phyloP scores from a whole-genome alignment of 2,329 filamentous ascomycete genomes.

The Podosphaera leucotricha region DNA sequence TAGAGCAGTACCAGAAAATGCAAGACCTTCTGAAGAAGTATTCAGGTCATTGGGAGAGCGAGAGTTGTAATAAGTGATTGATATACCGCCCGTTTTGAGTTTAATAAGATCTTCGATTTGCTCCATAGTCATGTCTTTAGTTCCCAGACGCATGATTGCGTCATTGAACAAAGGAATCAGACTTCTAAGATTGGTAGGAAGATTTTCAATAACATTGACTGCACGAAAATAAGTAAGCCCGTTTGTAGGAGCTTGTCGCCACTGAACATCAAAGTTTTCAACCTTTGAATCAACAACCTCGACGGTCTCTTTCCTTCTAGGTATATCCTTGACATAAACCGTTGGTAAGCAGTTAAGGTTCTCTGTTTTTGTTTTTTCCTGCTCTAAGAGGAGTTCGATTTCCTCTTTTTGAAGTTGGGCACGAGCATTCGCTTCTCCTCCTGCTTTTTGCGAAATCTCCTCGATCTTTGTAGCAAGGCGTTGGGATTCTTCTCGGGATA shows the following conservation, averaged over 20 bases:
- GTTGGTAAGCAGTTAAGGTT: slow-evolving; percentile 75
- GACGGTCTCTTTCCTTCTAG: slow-evolving; percentile 42
- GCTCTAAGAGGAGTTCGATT: slow-evolving; percentile 54
- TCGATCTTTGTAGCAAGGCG: slow-evolving; percentile 54
- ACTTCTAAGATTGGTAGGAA: slow-evolving; percentile 65
- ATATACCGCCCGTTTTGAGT: slow-evolving; percentile 79
- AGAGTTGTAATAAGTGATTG: slow-evolving; percentile 61
- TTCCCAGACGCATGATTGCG: slow-evolving; percentile 80
- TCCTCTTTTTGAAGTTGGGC: slow-evolving; percentile 55
- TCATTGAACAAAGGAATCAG: slow-evolving; percentile 81
- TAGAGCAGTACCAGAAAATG: slow-evolving; percentile 66
- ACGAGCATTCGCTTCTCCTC: slow-evolving; percentile 47
- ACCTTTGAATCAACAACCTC: slow-evolving; percentile 39
- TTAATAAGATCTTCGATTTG: slow-evolving; percentile 91
- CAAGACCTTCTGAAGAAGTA: slow-evolving; percentile 55
- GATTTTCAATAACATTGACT: slow-evolving; percentile 51
- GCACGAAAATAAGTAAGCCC: slow-evolving; percentile 90
- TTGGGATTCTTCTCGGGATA: slow-evolving; percentile 53
- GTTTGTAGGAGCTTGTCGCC: slow-evolving; percentile 84
- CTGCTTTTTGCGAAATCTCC: slow-evolving; percentile 41
- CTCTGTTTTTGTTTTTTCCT: slow-evolving; percentile 62
- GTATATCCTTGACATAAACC: slow-evolving; percentile 73
- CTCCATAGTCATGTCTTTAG: slow-evolving; percentile 71
- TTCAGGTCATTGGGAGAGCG: slow-evolving; percentile 51
- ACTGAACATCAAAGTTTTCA: slow-evolving; percentile 50